These are phyloP conservation scores for Puccinia triticina DNA, from an alignment of 1,284 basidiomycete species.

Conservation along the genomic window DNA sequence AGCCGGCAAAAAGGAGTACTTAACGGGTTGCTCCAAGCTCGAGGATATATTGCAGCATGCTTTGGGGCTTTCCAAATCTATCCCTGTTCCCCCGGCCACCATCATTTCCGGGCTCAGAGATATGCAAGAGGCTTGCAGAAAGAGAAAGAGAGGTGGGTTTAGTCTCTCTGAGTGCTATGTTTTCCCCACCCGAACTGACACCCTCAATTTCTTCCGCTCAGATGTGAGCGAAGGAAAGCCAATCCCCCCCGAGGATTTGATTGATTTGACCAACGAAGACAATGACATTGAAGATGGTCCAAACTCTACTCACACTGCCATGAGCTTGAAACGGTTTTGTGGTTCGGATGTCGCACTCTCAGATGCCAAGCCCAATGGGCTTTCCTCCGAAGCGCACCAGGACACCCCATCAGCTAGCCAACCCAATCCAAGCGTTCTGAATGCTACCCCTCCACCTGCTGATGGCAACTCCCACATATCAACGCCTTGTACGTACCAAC, in stretches of 20 bases:
- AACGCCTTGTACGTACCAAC: too few species aligned
- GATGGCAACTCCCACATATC: too few species aligned
- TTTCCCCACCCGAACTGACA: background rate
- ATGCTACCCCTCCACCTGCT: too few species aligned
- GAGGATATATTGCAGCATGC: slow-evolving; percentile 14
- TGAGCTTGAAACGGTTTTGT: too few species aligned
- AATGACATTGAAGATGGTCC: background rate
- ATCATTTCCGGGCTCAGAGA: background rate
- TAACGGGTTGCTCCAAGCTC: background rate
- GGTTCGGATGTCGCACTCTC: too few species aligned
- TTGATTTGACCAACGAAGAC: slow-evolving; percentile 8
- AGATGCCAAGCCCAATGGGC: too few species aligned
- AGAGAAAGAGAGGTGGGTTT: slow-evolving; percentile 7
- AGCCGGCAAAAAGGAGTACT: slow-evolving; percentile 15
- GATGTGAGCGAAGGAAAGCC: slow-evolving; percentile 21
- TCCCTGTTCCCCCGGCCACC: background rate
- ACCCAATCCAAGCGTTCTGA: too few species aligned
- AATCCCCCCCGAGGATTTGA: slow-evolving; percentile 7
- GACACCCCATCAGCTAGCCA: background rate
- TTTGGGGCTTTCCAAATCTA: slow-evolving; percentile 3
- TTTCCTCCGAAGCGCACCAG: background rate
- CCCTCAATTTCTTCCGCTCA: too few species aligned
- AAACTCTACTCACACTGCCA: background rate
- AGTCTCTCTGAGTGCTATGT: background rate
- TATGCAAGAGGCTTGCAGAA: background rate